Evolutionary conservation across 2,329 filamentous ascomycete genomes (phyloP), one percentile per base, ranked within the genome.

Genomic region (Nemania diffusa): DNA sequence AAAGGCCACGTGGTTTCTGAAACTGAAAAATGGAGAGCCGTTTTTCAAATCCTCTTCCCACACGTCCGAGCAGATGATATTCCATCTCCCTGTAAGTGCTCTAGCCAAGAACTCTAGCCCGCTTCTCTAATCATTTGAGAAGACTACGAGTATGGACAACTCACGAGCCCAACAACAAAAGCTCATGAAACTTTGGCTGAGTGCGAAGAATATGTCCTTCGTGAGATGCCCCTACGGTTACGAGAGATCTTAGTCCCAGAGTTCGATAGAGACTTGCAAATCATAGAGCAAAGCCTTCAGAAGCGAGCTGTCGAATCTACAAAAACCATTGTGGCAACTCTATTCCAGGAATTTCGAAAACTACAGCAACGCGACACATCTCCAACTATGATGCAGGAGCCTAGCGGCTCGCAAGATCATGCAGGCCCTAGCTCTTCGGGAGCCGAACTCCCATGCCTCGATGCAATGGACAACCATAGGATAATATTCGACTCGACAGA

Each of bases 1-100:
- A 57, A 56, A 27, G 40, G 22, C 13, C 37, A 40, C 11, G n/a
- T 42, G 42, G 29, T 61, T 13, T 58, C 64, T 26, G 67, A 68
- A 32, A 17, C 46, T n/a, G 67, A 69, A 37, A 71, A 66, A 63
- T 70, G 59, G 68, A 57, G 56, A 27, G 51, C 50, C 13, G 46
- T 66, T 8, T 66, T 66, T 62, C 56, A 52, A 24, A 68, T 70
- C 9, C 22, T 68, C 26, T 69, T 70, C 29, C 61, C 63, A 8
- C 52, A 69, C 53, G 50, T 69, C 27, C n/a, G 22, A n/a, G n/a
- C 15, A 3, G 63, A 64, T 13, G 13, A 60, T 7, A 69, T 70
- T 9, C 56, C 66, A 58, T 60, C 63, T 2, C 60, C 63, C 26
- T 70, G 63, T 69, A 59, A 50, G 63, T 29, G 37, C 9, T 50